Evolutionary conservation across 805 yeast species (phyloP).

Genomic region (Candida insectorum): DNA sequence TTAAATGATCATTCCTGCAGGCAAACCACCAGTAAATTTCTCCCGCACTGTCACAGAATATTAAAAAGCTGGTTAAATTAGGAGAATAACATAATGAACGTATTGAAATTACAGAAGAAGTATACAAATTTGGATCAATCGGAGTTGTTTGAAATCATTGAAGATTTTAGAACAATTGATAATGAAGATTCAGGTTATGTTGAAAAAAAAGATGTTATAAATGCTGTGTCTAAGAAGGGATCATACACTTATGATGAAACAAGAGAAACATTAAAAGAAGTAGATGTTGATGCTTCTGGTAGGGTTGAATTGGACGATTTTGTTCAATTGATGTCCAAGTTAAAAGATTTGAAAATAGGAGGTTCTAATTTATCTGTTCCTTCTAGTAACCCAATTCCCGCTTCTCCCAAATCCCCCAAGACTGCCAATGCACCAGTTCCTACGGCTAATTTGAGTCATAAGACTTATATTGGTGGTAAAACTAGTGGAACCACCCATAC

Average conservation of each 20-base stretch:
- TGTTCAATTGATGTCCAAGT: conserved; percentile 77
- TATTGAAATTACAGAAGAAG: conserved; percentile 57
- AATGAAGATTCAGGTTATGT: conserved; percentile 91
- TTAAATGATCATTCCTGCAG: too few species aligned
- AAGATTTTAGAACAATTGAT: conserved; percentile 81
- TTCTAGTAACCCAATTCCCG: conserved; percentile 14
- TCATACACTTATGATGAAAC: conserved; percentile 86
- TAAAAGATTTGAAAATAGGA: conserved; percentile 46
- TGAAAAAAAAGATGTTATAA: conserved; percentile 86
- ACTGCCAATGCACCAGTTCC: conserved; percentile 24
- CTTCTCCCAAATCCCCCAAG: conserved; percentile 22
- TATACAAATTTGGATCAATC: conserved; percentile 83
- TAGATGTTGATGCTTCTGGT: conserved; percentile 93
- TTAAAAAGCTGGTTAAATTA: too few species aligned
- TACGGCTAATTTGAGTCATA: conserved; percentile 48
- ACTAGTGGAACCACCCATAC: conserved; percentile 94
- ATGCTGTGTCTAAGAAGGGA: conserved; percentile 75
- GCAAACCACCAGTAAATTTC: too few species aligned
- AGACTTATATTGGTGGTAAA: conserved; percentile 79
- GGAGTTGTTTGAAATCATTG: conserved; percentile 80
- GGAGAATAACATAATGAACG: conserved; percentile 28
- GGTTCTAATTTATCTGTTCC: conserved; percentile 12
- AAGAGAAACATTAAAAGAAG: conserved; percentile 87
- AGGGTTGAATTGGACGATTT: conserved; percentile 95
- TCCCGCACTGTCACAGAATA: too few species aligned